phyloP scores from a whole-genome alignment of 345 rosid genomes.

The Luvunga scandens region DNA sequence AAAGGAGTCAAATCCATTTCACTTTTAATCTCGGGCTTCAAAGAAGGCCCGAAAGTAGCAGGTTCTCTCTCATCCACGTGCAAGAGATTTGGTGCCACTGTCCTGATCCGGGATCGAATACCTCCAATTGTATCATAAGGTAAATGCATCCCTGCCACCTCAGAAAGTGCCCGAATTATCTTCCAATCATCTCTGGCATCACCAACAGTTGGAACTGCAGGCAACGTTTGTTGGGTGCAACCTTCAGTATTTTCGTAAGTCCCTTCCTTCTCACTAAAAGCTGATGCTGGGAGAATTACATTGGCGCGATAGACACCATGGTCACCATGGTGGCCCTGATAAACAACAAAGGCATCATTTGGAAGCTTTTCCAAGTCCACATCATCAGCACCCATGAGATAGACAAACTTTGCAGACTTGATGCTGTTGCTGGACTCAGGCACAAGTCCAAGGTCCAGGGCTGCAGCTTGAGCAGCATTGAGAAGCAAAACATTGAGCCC shows the following conservation, averaged over 20 bases:
- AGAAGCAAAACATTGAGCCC: slow-evolving; percentile 85
- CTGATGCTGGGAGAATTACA: slow-evolving; percentile 86
- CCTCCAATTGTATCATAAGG: slow-evolving; percentile 75
- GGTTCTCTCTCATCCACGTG: slow-evolving; percentile 73
- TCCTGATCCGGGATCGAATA: slow-evolving; percentile 64
- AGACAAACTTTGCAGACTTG: slow-evolving; percentile 77
- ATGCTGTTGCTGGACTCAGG: slow-evolving; percentile 69
- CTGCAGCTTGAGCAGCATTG: slow-evolving; percentile 96
- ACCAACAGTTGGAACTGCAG: slow-evolving; percentile 97
- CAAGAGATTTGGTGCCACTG: slow-evolving; percentile 86
- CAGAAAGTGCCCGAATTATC: slow-evolving; percentile 86
- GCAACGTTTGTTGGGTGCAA: slow-evolving; percentile 77
- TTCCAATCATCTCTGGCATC: slow-evolving; percentile 99
- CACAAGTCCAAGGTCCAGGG: slow-evolving; percentile 95
- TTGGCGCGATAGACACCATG: slow-evolving; percentile 82
- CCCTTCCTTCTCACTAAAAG: slow-evolving; percentile 94
- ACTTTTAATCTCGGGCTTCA: slow-evolving; percentile 51
- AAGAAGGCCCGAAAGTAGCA: slow-evolving; percentile 58
- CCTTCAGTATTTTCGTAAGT: slow-evolving; percentile 97
- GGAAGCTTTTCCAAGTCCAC: slow-evolving; percentile 77
- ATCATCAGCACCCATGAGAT: slow-evolving; percentile 97
- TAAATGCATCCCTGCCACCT: slow-evolving; percentile 69
- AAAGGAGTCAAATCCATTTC: slow-evolving; percentile 58
- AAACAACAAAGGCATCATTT: slow-evolving; percentile 84
- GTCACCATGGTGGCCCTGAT: slow-evolving; percentile 99